These are phyloP conservation scores for Musa acuminata DNA, from an alignment of 176 grass and related monocot genomes.

Conservation along the genomic window DNA sequence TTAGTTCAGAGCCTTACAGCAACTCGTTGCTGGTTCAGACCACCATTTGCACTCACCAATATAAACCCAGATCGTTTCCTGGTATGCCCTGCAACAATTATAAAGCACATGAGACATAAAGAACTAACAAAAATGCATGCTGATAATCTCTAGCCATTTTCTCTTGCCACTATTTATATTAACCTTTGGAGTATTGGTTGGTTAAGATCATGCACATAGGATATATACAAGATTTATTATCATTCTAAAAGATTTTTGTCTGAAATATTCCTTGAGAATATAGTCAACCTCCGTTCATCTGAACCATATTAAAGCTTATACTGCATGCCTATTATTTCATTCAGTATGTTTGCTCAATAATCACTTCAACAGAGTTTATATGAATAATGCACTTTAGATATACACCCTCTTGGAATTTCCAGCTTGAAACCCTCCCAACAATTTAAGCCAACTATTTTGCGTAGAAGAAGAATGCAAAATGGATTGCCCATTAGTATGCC, in stretches of 20 bases:
- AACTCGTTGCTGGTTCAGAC: conserved; percentile 85
- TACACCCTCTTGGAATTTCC: background rate
- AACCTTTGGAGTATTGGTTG: background rate
- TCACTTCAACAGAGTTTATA: background rate
- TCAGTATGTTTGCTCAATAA: background rate
- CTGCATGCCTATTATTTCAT: background rate
- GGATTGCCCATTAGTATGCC: background rate
- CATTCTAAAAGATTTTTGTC: no score
- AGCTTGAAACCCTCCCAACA: background rate
- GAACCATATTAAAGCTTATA: background rate
- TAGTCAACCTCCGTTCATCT: no score
- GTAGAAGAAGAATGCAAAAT: background rate
- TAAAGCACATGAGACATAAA: background rate
- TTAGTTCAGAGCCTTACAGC: conserved; percentile 42
- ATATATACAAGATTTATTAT: background rate
- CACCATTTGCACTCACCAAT: conserved; percentile 79
- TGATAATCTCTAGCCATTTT: background rate
- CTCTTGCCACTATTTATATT: background rate
- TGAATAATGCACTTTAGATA: background rate
- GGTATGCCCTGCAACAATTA: conserved; percentile 31
- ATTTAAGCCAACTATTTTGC: background rate
- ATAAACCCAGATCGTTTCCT: conserved; percentile 55
- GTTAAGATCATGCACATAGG: background rate
- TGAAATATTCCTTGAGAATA: background rate
- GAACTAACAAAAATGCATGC: background rate